Conservation (phyloP, 768 basidiomycete genomes). For the Pisolithus marmoratus region DNA sequence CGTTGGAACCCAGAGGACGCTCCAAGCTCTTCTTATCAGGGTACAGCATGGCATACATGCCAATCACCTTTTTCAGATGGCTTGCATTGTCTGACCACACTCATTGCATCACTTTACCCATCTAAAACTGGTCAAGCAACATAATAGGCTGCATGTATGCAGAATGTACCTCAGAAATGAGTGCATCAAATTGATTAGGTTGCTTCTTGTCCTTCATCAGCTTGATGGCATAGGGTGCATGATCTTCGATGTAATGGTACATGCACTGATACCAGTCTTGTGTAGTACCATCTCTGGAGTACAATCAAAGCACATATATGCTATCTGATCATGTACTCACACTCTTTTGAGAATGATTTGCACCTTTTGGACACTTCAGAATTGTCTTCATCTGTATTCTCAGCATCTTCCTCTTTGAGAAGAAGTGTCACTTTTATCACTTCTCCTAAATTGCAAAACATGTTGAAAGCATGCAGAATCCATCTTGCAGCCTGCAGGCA, state of each 20-base stretch:
- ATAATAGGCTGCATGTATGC: neutral
- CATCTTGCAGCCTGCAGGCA: conserved; percentile 2
- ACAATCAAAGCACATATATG: neutral
- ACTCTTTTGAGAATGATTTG: neutral
- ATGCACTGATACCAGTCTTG: neutral
- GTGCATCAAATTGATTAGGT: neutral
- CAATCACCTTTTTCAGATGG: neutral
- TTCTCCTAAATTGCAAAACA: conserved; percentile 4
- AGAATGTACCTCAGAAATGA: neutral
- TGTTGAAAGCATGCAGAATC: conserved; percentile 1
- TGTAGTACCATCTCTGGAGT: neutral
- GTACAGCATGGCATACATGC: neutral
- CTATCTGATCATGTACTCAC: neutral
- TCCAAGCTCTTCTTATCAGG: neutral
- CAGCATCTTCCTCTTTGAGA: neutral
- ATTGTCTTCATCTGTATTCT: neutral
- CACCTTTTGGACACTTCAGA: neutral
- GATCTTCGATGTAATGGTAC: neutral
- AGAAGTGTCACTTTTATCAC: conserved; percentile 1
- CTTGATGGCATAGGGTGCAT: neutral
- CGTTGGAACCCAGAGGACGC: neutral
- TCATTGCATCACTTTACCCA: neutral
- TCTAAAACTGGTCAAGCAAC: neutral
- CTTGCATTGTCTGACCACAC: neutral
- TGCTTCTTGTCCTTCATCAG: neutral